Conservation (phyloP, 2,329 filamentous ascomycete species). For the Thyridium curvatum region DNA sequence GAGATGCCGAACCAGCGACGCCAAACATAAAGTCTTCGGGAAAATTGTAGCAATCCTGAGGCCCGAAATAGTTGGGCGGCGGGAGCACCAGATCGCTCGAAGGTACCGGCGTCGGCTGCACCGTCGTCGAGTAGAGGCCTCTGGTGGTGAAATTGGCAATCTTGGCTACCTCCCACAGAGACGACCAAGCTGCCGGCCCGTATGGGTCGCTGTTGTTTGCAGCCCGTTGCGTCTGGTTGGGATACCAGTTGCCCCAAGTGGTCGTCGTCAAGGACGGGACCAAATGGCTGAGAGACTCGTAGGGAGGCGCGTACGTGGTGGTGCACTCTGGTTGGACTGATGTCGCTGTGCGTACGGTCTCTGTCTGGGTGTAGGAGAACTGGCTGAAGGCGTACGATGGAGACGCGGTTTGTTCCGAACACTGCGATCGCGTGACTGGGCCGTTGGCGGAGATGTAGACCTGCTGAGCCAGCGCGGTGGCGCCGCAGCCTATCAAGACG, state of each 20-base stretch:
- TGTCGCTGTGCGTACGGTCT: conserved; percentile 29
- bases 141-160: conserved; percentile 24
- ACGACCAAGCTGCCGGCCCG: conserved; percentile 29
- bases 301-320: conserved; percentile 25
- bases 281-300: conserved; percentile 23
- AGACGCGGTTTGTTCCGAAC: not conserved
- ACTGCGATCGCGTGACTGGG: not conserved
- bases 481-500: not conserved
- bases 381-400: conserved; percentile 10
- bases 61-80: conserved; percentile 42
- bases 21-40: conserved; percentile 39
- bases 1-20: conserved; percentile 38
- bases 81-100: conserved; percentile 49
- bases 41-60: conserved; percentile 42
- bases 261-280: conserved; percentile 27
- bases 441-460: conserved; percentile 1
- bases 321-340: conserved; percentile 20
- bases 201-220: conserved; percentile 26
- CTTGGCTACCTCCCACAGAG: conserved; percentile 24
- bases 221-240: conserved; percentile 21
- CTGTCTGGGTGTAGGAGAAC: conserved; percentile 27
- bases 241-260: conserved; percentile 33
- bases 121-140: conserved; percentile 33
- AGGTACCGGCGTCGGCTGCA: conserved; percentile 46
- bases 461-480: not conserved